Evolutionary conservation across 140 eudicot species (phyloP).

Genomic region (Oenanthe javanica): DNA sequence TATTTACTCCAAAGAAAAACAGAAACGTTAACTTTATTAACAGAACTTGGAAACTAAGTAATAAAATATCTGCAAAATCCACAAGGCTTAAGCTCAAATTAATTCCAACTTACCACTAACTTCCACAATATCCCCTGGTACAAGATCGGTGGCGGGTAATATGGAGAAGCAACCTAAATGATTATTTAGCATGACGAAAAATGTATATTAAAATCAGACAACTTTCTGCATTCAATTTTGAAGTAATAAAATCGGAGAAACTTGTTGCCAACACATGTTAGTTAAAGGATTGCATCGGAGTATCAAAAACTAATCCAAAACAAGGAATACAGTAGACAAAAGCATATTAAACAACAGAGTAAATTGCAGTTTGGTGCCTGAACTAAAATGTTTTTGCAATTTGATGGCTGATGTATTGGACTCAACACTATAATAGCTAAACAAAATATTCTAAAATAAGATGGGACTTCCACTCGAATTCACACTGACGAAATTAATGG

Average conservation of each 20-base stretch:
- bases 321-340: background rate
- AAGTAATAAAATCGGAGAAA: background rate
- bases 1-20: constrained; percentile 20
- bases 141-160: constrained; percentile 89
- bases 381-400: too few relatives aligned
- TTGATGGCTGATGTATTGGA: too few relatives aligned
- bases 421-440: too few relatives aligned
- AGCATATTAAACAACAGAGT: background rate
- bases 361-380: too few relatives aligned
- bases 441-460: too few relatives aligned
- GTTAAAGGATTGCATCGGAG: background rate
- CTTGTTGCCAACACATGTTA: background rate
- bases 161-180: constrained; percentile 89
- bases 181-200: background rate
- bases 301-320: background rate
- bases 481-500: too few relatives aligned
- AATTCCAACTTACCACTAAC: constrained; percentile 63
- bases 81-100: background rate
- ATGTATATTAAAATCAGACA: background rate
- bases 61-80: constrained; percentile 5
- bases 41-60: background rate
- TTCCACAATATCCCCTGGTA: constrained; percentile 98
- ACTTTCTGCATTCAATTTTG: background rate
- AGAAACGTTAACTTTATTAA: background rate
- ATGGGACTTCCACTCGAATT: too few relatives aligned